Percentiles rank a stretch among this genome's conserved stretches.
Conservation (phyloP, 768 basidiomycete genomes). For the Dioszegia aurantiaca region DNA sequence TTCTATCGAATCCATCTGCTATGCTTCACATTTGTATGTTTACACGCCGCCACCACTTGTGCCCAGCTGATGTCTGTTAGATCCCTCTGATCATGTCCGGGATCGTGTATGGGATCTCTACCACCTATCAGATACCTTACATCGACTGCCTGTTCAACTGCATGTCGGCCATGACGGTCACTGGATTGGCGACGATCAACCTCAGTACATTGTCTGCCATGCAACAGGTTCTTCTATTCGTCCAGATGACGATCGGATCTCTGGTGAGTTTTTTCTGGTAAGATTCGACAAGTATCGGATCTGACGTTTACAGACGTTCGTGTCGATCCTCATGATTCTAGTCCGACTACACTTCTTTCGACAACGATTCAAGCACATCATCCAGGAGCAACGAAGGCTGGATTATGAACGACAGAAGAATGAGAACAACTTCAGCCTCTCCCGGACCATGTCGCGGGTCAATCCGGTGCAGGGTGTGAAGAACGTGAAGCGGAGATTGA, state of each 20-base stretch:
- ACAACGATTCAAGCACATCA: constrained; percentile 43
- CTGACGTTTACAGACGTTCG: constrained; percentile 28
- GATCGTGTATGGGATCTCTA: constrained; percentile 82
- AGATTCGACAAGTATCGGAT: neutral
- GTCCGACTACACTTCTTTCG: constrained; percentile 51
- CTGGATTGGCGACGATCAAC: constrained; percentile 52
- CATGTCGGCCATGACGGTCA: constrained; percentile 52
- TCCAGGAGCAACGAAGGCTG: constrained; percentile 18
- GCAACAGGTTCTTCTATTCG: constrained; percentile 51
- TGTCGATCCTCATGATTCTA: constrained; percentile 51
- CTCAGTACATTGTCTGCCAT: constrained; percentile 48
- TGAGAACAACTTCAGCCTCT: constrained; percentile 23
- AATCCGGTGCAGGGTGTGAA: constrained; percentile 20
- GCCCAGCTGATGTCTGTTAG: constrained; percentile 21
- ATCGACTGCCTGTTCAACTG: constrained; percentile 53
- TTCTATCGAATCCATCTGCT: constrained; percentile 59
- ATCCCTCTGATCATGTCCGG: constrained; percentile 74
- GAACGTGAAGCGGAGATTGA: constrained; percentile 30
- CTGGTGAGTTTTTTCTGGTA: constrained; percentile 25
- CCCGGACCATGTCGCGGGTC: constrained; percentile 34
- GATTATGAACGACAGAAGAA: constrained; percentile 28
- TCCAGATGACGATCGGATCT: constrained; percentile 61
- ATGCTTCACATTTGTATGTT: constrained; percentile 35
- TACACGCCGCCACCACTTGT: neutral
- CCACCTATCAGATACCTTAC: constrained; percentile 48